These are phyloP conservation scores for Tulasnella sp. DNA, from an alignment of 768 basidiomycete species.

Conservation along the genomic window DNA sequence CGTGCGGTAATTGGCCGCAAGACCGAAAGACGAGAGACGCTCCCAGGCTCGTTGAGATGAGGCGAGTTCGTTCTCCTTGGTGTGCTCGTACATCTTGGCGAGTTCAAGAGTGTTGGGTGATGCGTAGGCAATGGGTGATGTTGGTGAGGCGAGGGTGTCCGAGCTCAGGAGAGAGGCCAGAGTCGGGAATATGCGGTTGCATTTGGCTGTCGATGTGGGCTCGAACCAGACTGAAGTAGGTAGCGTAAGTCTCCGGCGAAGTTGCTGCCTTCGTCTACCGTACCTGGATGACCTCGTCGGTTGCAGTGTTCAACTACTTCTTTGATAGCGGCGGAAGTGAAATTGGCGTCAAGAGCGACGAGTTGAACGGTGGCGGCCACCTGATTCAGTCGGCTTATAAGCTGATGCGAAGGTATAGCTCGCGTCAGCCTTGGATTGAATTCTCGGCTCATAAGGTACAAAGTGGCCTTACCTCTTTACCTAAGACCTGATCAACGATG, in stretches of 20 bases:
- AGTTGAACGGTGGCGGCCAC: constrained; percentile 23
- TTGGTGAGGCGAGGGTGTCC: constrained; percentile 1
- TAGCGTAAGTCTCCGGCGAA: background rate
- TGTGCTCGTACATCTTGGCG: constrained; percentile 24
- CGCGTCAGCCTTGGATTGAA: too few species aligned
- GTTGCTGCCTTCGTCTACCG: constrained; percentile 17
- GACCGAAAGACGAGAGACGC: constrained; percentile 31
- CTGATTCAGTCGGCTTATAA: background rate
- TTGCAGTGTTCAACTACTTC: constrained; percentile 42
- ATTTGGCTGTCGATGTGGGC: constrained; percentile 85
- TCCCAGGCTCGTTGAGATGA: background rate
- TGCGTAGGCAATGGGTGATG: constrained; percentile 50
- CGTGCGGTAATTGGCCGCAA: constrained; percentile 53
- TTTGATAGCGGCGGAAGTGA: constrained; percentile 42
- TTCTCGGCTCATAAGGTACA: too few species aligned
- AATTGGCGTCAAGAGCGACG: constrained; percentile 68
- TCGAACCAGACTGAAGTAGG: constrained; percentile 33
- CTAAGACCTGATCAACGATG: constrained; percentile 36
- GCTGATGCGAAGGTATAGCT: background rate
- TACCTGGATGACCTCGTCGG: constrained; percentile 41
- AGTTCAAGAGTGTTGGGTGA: constrained; percentile 86
- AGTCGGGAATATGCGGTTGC: constrained; percentile 54
- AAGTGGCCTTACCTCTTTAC: constrained; percentile 31
- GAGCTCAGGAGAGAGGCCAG: constrained; percentile 16
- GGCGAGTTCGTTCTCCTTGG: background rate